These are phyloP conservation scores for Aspergillus costaricaensis DNA, from an alignment of 2,329 filamentous ascomycete species.

Conservation along the genomic window DNA sequence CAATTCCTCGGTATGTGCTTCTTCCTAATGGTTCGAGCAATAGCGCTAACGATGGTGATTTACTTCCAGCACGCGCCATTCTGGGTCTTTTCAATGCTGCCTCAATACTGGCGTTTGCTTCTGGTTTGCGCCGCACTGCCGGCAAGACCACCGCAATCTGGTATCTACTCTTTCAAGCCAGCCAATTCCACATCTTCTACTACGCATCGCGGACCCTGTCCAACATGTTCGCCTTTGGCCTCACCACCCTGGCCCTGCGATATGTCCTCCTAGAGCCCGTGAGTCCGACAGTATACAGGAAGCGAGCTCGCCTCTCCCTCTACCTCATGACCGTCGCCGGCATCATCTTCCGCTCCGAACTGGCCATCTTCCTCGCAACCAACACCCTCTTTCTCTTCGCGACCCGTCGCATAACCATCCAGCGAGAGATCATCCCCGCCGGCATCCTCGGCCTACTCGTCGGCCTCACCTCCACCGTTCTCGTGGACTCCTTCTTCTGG, in stretches of 20 bases:
- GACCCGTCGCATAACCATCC: conserved; percentile 55
- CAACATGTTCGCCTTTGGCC: conserved; percentile 92
- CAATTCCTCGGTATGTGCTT: conserved; percentile 56
- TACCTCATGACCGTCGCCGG: conserved; percentile 77
- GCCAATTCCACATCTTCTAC: conserved; percentile 90
- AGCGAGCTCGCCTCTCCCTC: conserved; percentile 65
- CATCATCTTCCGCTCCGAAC: conserved; percentile 84
- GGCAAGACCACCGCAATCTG: conserved; percentile 71
- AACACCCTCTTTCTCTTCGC: conserved; percentile 67
- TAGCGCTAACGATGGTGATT: background rate
- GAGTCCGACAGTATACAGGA: conserved; percentile 30
- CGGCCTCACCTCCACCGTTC: conserved; percentile 69
- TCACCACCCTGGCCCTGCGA: conserved; percentile 53
- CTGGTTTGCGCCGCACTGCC: conserved; percentile 65
- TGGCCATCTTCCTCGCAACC: conserved; percentile 75
- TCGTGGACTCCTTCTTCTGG: conserved; percentile 93
- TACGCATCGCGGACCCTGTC: conserved; percentile 90
- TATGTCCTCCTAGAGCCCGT: conserved; percentile 51
- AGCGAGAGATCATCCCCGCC: conserved; percentile 61
- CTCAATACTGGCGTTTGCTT: conserved; percentile 67
- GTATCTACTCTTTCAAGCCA: conserved; percentile 75
- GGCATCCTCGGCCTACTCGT: conserved; percentile 66
- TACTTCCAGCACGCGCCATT: conserved; percentile 64
- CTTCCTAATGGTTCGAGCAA: background rate
- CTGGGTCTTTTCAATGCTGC: conserved; percentile 75